Percentiles rank a stretch among this genome's conserved stretches.
Conservation (phyloP, 768 basidiomycete genomes). For the Coprinellus micaceus region DNA sequence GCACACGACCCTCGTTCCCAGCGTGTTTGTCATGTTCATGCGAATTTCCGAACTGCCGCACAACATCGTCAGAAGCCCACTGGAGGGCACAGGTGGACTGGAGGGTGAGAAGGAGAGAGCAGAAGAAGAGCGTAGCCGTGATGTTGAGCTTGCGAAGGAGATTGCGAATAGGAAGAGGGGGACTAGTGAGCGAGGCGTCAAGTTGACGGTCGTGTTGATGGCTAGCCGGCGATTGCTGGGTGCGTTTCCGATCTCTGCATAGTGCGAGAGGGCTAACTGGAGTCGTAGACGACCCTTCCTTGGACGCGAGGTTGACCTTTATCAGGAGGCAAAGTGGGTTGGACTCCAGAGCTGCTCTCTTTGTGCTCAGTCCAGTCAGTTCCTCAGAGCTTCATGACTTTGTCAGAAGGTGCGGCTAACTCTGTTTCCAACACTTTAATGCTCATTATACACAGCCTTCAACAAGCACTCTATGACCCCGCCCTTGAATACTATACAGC, state of each 20-base stretch:
- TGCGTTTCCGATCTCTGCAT: no score
- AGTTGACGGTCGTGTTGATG: constrained; percentile 90
- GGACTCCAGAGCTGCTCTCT: constrained; percentile 88
- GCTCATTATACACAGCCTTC: constrained; percentile 50
- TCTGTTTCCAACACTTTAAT: no score
- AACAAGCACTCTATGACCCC: constrained; percentile 84
- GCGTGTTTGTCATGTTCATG: constrained; percentile 90
- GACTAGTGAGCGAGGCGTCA: constrained; percentile 83
- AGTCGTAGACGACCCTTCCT: constrained; percentile 73
- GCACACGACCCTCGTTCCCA: constrained; percentile 86
- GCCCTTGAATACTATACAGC: constrained; percentile 91
- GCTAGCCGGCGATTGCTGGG: constrained; percentile 87
- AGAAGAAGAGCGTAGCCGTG: constrained; percentile 63
- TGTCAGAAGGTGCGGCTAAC: constrained; percentile 58
- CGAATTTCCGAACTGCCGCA: constrained; percentile 69
- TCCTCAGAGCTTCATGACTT: constrained; percentile 86
- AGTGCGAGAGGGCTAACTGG: no score
- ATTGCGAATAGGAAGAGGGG: constrained; percentile 76
- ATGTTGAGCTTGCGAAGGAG: constrained; percentile 75
- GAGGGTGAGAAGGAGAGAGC: constrained; percentile 20
- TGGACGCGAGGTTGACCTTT: constrained; percentile 81
- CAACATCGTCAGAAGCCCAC: constrained; percentile 48
- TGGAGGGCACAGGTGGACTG: constrained; percentile 49
- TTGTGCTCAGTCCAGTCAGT: constrained; percentile 91
- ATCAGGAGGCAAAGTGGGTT: constrained; percentile 86